Percentiles rank a stretch among this genome's conserved stretches.
These are phyloP conservation scores for Raddia distichophylla DNA, from an alignment of 176 grass and related monocot species.

Conservation along the genomic window DNA sequence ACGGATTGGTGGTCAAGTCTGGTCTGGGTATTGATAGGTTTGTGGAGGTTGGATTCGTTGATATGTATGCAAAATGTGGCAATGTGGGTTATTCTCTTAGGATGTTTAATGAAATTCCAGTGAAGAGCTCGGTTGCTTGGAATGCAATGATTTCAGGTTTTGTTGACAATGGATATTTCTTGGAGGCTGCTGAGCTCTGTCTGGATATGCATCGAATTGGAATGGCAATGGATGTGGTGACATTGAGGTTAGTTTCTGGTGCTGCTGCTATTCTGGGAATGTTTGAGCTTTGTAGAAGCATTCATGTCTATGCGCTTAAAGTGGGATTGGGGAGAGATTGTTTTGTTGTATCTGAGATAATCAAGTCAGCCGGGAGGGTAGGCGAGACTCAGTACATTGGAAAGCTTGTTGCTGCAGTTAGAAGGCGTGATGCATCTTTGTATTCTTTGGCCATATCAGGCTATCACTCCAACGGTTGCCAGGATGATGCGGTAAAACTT, in stretches of 20 bases:
- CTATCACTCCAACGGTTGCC: slow-evolving; percentile 65
- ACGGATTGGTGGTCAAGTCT: slow-evolving; percentile 68
- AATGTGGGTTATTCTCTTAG: slow-evolving; percentile 60
- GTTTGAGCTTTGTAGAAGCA: slow-evolving; percentile 64
- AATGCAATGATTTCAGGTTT: slow-evolving; percentile 89
- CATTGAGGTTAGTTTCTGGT: slow-evolving; percentile 64
- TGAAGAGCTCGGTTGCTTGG: slow-evolving; percentile 80
- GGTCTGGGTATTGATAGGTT: slow-evolving; percentile 68
- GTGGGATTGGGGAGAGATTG: slow-evolving; percentile 64
- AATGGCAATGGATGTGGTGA: slow-evolving; percentile 76
- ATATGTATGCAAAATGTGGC: slow-evolving; percentile 82
- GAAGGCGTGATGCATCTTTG: slow-evolving; percentile 57
- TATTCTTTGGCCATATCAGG: slow-evolving; percentile 79
- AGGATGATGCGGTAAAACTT: slow-evolving; percentile 61
- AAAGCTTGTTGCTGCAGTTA: slow-evolving; percentile 64
- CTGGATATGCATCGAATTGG: slow-evolving; percentile 71
- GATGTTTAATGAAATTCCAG: slow-evolving; percentile 73
- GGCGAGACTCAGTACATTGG: slow-evolving; percentile 71
- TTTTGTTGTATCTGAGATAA: slow-evolving; percentile 75
- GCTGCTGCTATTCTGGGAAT: slow-evolving; percentile 56
- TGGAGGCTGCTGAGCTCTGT: slow-evolving; percentile 63
- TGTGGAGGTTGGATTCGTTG: slow-evolving; percentile 81
- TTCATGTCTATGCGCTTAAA: slow-evolving; percentile 88
- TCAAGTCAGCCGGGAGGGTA: slow-evolving; percentile 62
- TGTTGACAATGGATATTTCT: slow-evolving; percentile 49